Conservation (phyloP, 2,329 filamentous ascomycete species). For the Fusarium poae region DNA sequence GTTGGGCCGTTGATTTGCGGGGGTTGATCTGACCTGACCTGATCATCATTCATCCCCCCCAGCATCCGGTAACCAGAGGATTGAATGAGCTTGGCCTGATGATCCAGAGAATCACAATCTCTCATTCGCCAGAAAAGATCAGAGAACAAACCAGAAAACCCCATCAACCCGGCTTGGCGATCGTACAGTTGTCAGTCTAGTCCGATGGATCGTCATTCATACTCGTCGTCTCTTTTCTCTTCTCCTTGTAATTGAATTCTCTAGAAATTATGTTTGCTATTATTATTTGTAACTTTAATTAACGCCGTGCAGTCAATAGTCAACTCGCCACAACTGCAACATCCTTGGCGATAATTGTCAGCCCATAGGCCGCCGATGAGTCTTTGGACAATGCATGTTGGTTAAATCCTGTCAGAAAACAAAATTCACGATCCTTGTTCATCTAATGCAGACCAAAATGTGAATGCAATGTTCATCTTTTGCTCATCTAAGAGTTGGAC, state of each 20-base stretch:
- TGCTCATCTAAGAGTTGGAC: neutral
- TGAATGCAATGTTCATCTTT: slow-evolving; percentile 4
- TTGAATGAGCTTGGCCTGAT: slow-evolving; percentile 1
- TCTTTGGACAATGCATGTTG: neutral
- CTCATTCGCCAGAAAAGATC: slow-evolving; percentile 8
- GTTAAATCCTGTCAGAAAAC: neutral
- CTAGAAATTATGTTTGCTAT: too few species aligned
- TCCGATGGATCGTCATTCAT: neutral
- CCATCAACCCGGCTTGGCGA: slow-evolving; percentile 23
- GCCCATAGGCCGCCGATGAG: slow-evolving; percentile 4
- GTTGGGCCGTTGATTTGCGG: slow-evolving; percentile 25
- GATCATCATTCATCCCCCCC: neutral
- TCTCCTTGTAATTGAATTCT: neutral
- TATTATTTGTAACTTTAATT: neutral
- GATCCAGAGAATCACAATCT: slow-evolving; percentile 9
- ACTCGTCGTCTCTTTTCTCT: neutral
- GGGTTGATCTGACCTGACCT: slow-evolving; percentile 1
- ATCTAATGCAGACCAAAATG: neutral
- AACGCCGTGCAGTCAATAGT: slow-evolving; percentile 3
- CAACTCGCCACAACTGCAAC: slow-evolving; percentile 23
- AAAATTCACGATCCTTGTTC: neutral
- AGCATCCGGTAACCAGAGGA: neutral
- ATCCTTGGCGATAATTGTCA: slow-evolving; percentile 26
- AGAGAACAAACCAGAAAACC: neutral
- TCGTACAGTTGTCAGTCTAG: slow-evolving; percentile 1